A percentile compares a stretch with the other conserved stretches of the same genome.
These are phyloP conservation scores for Trichoderma hamatum DNA, from an alignment of 2,329 filamentous ascomycete species.

Conservation along the genomic window DNA sequence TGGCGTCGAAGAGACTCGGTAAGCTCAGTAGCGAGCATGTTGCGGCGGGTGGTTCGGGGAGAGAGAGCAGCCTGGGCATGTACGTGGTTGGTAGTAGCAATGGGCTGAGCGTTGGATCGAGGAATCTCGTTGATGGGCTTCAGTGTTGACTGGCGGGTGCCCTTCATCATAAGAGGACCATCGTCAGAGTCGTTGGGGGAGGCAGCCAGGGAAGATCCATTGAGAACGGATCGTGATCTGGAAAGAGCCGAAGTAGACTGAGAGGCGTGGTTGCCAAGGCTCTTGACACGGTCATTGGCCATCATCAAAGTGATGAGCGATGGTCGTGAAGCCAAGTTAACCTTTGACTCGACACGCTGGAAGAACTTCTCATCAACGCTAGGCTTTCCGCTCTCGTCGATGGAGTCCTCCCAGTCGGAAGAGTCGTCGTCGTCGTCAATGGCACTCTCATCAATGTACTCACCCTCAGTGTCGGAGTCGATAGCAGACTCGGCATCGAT, in stretches of 20 bases:
- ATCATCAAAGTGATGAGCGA: conserved; percentile 91
- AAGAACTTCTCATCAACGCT: conserved; percentile 85
- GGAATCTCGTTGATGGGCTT: conserved; percentile 65
- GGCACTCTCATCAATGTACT: conserved; percentile 79
- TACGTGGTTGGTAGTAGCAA: conserved; percentile 68
- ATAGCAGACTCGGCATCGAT: conserved; percentile 55
- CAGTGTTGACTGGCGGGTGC: conserved; percentile 52
- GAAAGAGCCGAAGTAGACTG: conserved; percentile 70
- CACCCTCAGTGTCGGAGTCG: conserved; percentile 51
- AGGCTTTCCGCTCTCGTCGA: conserved; percentile 80
- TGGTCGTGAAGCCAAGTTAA: conserved; percentile 80
- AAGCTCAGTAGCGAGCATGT: conserved; percentile 94
- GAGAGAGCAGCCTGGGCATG: conserved; percentile 77
- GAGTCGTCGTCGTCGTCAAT: conserved; percentile 72
- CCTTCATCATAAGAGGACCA: conserved; percentile 66
- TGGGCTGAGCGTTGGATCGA: conserved; percentile 73
- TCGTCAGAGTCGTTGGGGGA: conserved; percentile 65
- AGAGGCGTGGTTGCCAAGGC: conserved; percentile 68
- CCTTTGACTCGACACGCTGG: conserved; percentile 85
- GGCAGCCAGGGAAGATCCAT: conserved; percentile 48
- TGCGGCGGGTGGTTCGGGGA: conserved; percentile 85
- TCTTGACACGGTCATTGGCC: conserved; percentile 69
- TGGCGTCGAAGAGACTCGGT: conserved; percentile 91
- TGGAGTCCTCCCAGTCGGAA: conserved; percentile 66
- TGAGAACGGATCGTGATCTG: conserved; percentile 57